These are phyloP conservation scores for Lavandula angustifolia DNA, from an alignment of 257 asterid genomes.

Conservation along the genomic window DNA sequence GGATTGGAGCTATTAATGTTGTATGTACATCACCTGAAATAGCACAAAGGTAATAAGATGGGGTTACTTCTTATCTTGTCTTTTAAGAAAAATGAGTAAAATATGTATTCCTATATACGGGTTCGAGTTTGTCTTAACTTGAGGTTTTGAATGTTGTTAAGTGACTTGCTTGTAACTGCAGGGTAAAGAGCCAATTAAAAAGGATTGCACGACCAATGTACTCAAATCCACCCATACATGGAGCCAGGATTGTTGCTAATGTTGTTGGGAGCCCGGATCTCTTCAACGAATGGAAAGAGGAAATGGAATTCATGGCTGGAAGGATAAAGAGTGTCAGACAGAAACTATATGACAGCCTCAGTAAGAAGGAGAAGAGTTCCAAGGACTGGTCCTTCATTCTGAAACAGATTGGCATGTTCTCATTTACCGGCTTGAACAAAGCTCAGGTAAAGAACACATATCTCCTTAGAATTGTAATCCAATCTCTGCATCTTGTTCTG, in stretches of 20 bases:
- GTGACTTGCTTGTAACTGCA: conserved; percentile 36
- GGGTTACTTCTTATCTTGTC: neutral
- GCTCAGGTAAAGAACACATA: conserved; percentile 59
- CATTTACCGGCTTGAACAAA: conserved; percentile 87
- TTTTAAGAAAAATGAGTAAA: neutral
- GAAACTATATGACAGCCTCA: conserved; percentile 63
- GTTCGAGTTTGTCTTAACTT: neutral
- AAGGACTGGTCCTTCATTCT: conserved; percentile 96
- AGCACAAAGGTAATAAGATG: conserved; percentile 63
- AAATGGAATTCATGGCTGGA: conserved; percentile 96
- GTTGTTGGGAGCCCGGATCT: conserved; percentile 80
- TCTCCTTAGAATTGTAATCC: conserved; percentile 5
- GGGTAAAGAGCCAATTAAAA: conserved; percentile 94
- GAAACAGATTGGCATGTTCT: conserved; percentile 95
- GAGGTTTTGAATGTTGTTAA: conserved; percentile 10
- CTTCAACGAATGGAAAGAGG: conserved; percentile 85
- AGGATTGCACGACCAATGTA: conserved; percentile 97
- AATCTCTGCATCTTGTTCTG: neutral
- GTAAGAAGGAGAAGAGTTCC: conserved; percentile 67
- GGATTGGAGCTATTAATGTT: conserved; percentile 94
- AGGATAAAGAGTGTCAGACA: conserved; percentile 84
- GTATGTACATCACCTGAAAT: conserved; percentile 80
- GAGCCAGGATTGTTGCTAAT: conserved; percentile 91
- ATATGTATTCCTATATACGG: neutral
- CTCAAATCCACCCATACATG: conserved; percentile 96